A percentile compares a stretch with the other conserved stretches of the same genome.
phyloP scores from a whole-genome alignment of 305 asterid species.

The Fraxinus platypoda region DNA sequence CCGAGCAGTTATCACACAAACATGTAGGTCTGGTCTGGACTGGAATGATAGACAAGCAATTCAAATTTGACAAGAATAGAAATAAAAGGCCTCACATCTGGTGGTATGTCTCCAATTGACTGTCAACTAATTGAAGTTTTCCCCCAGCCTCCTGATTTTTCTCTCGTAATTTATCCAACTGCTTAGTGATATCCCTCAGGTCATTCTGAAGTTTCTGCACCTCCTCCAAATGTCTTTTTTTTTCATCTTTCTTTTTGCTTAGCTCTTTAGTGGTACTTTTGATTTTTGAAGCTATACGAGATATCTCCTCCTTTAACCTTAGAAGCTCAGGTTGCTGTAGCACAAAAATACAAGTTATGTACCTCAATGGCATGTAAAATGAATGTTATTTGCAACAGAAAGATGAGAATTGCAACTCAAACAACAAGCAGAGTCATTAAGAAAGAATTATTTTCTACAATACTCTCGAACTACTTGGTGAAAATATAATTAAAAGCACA shows the following conservation, averaged over 20 bases:
- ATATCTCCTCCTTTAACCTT: slow-evolving; percentile 80
- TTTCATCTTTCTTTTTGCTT: slow-evolving; percentile 79
- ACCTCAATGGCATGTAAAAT: slow-evolving; percentile 2
- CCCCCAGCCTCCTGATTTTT: slow-evolving; percentile 86
- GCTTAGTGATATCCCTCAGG: slow-evolving; percentile 69
- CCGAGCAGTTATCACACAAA: not conserved
- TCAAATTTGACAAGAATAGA: slow-evolving; percentile 16
- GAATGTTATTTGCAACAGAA: slow-evolving; percentile 5
- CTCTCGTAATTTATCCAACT: slow-evolving; percentile 78
- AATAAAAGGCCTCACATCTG: slow-evolving; percentile 61
- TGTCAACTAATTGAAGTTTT: slow-evolving; percentile 91
- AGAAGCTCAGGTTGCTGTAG: slow-evolving; percentile 92
- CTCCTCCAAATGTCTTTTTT: slow-evolving; percentile 64
- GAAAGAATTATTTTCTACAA: not conserved
- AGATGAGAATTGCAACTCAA: slow-evolving; percentile 17
- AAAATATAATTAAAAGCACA: not conserved
- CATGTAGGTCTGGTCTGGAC: slow-evolving; percentile 1
- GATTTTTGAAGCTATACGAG: slow-evolving; percentile 73
- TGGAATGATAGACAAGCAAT: not conserved
- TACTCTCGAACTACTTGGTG: not conserved
- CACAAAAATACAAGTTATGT: slow-evolving; percentile 19
- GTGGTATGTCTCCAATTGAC: slow-evolving; percentile 92
- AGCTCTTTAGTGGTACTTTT: slow-evolving; percentile 78
- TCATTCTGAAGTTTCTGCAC: slow-evolving; percentile 79
- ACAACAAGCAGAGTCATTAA: slow-evolving; percentile 8